Base-by-base conservation (phyloP, 1,284 basidiomycete species). In the Pterula multifida region DNA sequence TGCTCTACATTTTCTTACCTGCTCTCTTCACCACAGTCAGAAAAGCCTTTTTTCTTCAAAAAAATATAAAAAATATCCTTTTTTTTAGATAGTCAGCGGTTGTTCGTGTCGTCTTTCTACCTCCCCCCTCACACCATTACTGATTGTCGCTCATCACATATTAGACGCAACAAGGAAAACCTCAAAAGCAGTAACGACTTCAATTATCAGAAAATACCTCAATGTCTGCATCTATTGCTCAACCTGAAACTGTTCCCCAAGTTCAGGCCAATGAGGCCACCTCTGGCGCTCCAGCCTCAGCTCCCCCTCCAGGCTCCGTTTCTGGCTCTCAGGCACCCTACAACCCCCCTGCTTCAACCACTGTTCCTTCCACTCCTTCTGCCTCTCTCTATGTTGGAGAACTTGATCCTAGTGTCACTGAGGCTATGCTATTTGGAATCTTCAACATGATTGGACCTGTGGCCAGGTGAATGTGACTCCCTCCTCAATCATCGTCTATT, bases 371-470 rank as follows among this genome's bases (percentile, higher is more conserved):
- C 52, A 75, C 85, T 53, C 85, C 87, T 44, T 90, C 87, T 53
- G 90, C 94, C 35, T 96, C 92, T 55, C 89, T 99, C 63, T 98
- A 99, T 71, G 96, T 98, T 57, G 96, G 96, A 57, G 96, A 99
- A 76, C 87, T 99, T 60, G 96, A 98, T 71, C 85, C 88, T 58
- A 87, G 88, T 57, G 95, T 99, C 68, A 93, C 94, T 49, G 96
- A 99, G 78, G 95, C 96, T 55, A 98, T 98, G 90, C 80, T 99
- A 54, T 99, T 98, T 65, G 96, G 98, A 77, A 98, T 99, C 67
- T 99, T 99, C 79, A 97, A 95, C 71, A 96, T 98, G 91, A 92
- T 98, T 69, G 96, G 96, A 53, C 94, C 95, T 52, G 96, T 99
- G 57, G 93, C 93, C 54, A 93, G 90, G 87, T 88, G 19, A 24